Evolutionary conservation across 176 grass and related monocot species (phyloP), one percentile per base, ranked within the genome.

Genomic region (Pontederia paniculata): DNA sequence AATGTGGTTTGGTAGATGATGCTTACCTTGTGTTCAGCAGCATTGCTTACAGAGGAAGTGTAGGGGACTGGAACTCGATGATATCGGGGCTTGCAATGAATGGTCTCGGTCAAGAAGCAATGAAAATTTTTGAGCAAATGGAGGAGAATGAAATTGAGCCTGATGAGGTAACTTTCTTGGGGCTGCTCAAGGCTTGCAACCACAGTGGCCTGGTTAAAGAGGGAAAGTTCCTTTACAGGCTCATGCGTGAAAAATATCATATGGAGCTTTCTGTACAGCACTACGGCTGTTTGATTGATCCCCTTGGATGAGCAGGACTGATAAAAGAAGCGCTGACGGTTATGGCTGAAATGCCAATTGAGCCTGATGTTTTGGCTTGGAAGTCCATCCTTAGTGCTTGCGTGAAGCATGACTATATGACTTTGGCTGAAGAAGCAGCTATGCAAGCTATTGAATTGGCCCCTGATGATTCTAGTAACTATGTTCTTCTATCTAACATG

Each of bases 241-340:
- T 53, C 51, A 53, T 53, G 51, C 51, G 20, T 17, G 17, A 53
- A 53, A 21, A 10, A 53, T 53, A 53, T 53, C 9, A n/a, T 6
- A 21, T 53, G 51, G 51, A 21, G 16, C 51, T 20, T 17, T n/a
- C 17, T n/a, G 20, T 53, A 10, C 51, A 53, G 20, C 51, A 53
- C 51, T 53, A 53, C 20, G 51, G 51, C 51, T 53, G 51, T 18
- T 11, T 53, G 51, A 53, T 53, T 53, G 51, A 53, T 21, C 51
- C 18, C 20, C 51, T 53, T 53, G 20, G 51, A n/a, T 16, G 51
- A 53, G 17, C 8, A 19, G 51, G 51, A 9, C 11, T 53, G 11
- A 3, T 53, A 53, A 16, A 53, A 16, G 51, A 21, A 20, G 51
- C 51, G 10, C 51, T 2, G 51, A 53, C 9, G 10, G 8, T 53